phyloP scores from a whole-genome alignment of 129 eudicot species.

The Daucus carota region DH1_v3.0 NC_030381.2:1903001-1903500 shows the following conservation, averaged over 20 bases:
- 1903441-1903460: too few species aligned
- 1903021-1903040: background rate
- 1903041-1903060: background rate
- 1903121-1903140: background rate
- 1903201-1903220: background rate
- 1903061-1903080: background rate
- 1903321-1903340: too few species aligned
- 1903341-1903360: too few species aligned
- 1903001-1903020: background rate
- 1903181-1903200: background rate
- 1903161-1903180: background rate
- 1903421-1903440: too few species aligned
- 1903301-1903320: too few species aligned
- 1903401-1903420: too few species aligned
- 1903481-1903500: too few species aligned
- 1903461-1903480: too few species aligned
- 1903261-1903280: background rate
- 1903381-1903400: too few species aligned
- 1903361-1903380: too few species aligned
- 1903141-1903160: background rate
- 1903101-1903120: background rate
- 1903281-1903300: background rate
- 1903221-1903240: background rate
- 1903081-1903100: background rate
- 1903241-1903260: background rate